Evolutionary conservation across 345 rosid species (phyloP).

Genomic region (Raphanus raphanistrum): DNA sequence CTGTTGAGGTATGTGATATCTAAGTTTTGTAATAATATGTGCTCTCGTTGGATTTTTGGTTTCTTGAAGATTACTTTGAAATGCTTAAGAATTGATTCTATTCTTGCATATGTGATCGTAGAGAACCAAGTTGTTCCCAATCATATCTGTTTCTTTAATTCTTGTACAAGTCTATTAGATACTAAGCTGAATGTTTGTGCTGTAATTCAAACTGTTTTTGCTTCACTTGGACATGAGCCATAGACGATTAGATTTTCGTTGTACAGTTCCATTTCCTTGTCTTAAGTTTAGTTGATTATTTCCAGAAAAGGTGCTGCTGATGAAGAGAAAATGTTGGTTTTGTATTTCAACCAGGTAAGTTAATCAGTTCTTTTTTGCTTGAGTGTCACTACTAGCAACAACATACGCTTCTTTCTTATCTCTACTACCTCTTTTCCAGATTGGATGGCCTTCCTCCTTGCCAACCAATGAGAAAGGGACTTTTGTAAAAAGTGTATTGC

Average conservation of each 20-base stretch:
- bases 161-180: background rate
- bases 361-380: slow-evolving; percentile 2
- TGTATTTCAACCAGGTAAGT: slow-evolving; percentile 75
- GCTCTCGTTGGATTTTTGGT: slow-evolving; percentile 2
- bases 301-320: slow-evolving; percentile 77
- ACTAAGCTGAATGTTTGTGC: background rate
- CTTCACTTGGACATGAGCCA: background rate
- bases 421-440: slow-evolving; percentile 47
- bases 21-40: background rate
- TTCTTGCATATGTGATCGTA: background rate
- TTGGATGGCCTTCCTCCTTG: slow-evolving; percentile 95
- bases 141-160: background rate
- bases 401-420: slow-evolving; percentile 3
- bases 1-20: slow-evolving; percentile 54
- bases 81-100: background rate
- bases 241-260: slow-evolving; percentile 2
- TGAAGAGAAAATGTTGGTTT: slow-evolving; percentile 86
- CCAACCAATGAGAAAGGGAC: slow-evolving; percentile 79
- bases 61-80: background rate
- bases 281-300: slow-evolving; percentile 22
- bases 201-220: background rate
- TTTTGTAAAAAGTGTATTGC: slow-evolving; percentile 64
- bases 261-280: background rate
- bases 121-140: background rate
- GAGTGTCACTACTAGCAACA: background rate